Evolutionary conservation across 768 basidiomycete species (phyloP), one percentile per base, ranked within the genome.

Genomic region (Tulasnella sp.): DNA sequence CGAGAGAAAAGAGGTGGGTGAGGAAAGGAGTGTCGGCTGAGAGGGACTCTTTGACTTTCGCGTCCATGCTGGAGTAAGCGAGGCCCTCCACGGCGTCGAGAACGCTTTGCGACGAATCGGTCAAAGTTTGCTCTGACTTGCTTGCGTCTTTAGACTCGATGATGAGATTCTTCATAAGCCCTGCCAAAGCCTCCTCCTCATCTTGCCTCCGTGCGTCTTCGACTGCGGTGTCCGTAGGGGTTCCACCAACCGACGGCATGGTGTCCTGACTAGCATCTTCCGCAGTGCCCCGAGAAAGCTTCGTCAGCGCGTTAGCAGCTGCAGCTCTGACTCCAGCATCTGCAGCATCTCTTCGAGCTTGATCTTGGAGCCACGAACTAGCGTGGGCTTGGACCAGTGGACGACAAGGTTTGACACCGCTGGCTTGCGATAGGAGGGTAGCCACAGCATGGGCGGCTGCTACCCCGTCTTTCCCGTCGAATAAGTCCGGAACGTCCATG

Each of bases 81-180:
- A 97, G 81, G 0, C 90, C 93, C 81, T 97, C 95, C 16, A 95
- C 83, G 4, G 88, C 88, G 74, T 94, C 89, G 8, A 83, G 80
- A 17, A 86, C 75, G 14, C 86, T 84, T n/a, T 66, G 42, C n/a
- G 42, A 77, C 79, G 39, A 81, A 37, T 9, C 26, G 17, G 19
- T 19, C 26, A 8, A 14, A 17, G 36, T 26, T 12, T 35, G 29
- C 5, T n/a, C 34, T 14, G 32, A 26, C 19, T 2, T 59, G 42
- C 16, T 66, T 17, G 64, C 12, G 8, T 67, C 74, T 35, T 65
- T 22, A 12, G 71, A 52, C 19, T 69, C 79, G 65, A 85, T 75
- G 35, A 89, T 81, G 67, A 90, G 80, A 14, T 82, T 81, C 75
- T 86, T 88, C 83, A 94, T 84, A 70, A 84, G 80, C 68, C 80